A percentile compares a stretch with the other conserved stretches of the same genome.
phyloP scores from a whole-genome alignment of 768 basidiomycete species.

The Russula ochroleuca region DNA sequence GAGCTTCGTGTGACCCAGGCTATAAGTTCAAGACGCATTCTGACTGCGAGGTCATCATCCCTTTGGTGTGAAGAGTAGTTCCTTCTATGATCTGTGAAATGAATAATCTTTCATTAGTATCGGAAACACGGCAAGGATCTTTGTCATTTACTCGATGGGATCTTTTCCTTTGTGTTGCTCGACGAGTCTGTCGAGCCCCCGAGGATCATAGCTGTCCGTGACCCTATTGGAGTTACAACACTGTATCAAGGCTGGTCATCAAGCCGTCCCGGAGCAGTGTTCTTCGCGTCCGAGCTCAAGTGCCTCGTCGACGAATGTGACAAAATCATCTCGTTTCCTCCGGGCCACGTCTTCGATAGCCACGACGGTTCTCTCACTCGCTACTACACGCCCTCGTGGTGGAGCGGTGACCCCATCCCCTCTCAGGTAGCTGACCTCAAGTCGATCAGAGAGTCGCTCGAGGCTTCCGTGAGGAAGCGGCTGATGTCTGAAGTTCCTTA shows the following conservation, averaged over 20 bases:
- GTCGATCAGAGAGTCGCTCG: constrained; percentile 73
- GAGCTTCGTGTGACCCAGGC: constrained; percentile 56
- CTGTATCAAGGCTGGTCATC: constrained; percentile 96
- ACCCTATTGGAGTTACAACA: constrained; percentile 98
- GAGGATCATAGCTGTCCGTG: constrained; percentile 91
- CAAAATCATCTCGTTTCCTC: constrained; percentile 91
- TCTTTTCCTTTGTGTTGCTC: constrained; percentile 97
- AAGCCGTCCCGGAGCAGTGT: constrained; percentile 72
- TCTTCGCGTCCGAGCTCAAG: constrained; percentile 96
- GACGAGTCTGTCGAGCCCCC: constrained; percentile 89
- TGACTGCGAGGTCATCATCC: constrained; percentile 96
- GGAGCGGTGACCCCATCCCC: constrained; percentile 71
- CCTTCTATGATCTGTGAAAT: constrained; percentile 1
- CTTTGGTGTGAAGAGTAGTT: constrained; percentile 52
- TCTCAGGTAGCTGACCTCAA: constrained; percentile 59
- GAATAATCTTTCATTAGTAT: constrained; percentile 52
- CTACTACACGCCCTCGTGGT: constrained; percentile 90
- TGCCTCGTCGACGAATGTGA: constrained; percentile 89
- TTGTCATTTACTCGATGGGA: constrained; percentile 84
- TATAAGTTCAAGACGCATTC: constrained; percentile 94
- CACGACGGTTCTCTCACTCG: constrained; percentile 67
- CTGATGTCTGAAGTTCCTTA: constrained; percentile 99
- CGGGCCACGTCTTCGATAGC: constrained; percentile 95
- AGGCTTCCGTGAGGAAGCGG: constrained; percentile 89
- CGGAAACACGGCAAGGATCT: constrained; percentile 72